Base-by-base conservation (phyloP, 2,329 filamentous ascomycete genomes). In the Xylaria sp. region DNA sequence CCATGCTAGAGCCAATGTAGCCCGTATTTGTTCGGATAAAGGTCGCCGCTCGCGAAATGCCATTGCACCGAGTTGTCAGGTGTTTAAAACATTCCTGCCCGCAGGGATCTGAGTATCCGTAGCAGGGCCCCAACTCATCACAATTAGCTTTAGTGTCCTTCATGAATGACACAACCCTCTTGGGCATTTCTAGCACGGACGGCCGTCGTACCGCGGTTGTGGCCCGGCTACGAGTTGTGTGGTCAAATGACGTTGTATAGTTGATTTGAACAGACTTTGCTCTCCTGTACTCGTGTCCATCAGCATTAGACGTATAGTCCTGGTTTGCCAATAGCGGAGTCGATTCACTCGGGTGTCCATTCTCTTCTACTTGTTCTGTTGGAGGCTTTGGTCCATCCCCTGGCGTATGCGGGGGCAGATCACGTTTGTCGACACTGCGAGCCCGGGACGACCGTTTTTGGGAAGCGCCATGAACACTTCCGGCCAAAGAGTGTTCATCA, bases 1-100 rank as follows among this genome's bases (percentile, higher is more conserved):
- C 66, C 58, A 80, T 77, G 51, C 72, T 50, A 25, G 77, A 63
- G 13, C 74, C 77, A n/a, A 79, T 73, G 13, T 78, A 77, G 0
- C 81, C 81, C 2, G 81, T 84, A 0, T 81, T 81, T 9, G 82
- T 83, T n/a, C 82, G 81, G 5, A 85, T 75, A 32, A 82, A 72
- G 2, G 81, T 78, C 4, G 79, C 73, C 8, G 78, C 76, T 29
- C 82, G 80, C 3, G 80, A 75, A 35, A 76, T 69, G 32, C 78
- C 72, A 3, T 77, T 73, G 25, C 80, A 71, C 25, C 84, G 82
- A 35, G 77, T 80, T 72, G 75, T 80, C 2, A 89, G 50, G 69
- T 90, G 87, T 72, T 89, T 90, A 78, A 88, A 89, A 77, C 89
- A 91, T 75, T 89, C 88, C 75, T 90, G 87, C 1, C 88, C 88